A percentile compares a stretch with the other conserved stretches of the same genome.
phyloP scores from a whole-genome alignment of 257 asterid genomes.

The Dorcoceras hygrometricum region DNA sequence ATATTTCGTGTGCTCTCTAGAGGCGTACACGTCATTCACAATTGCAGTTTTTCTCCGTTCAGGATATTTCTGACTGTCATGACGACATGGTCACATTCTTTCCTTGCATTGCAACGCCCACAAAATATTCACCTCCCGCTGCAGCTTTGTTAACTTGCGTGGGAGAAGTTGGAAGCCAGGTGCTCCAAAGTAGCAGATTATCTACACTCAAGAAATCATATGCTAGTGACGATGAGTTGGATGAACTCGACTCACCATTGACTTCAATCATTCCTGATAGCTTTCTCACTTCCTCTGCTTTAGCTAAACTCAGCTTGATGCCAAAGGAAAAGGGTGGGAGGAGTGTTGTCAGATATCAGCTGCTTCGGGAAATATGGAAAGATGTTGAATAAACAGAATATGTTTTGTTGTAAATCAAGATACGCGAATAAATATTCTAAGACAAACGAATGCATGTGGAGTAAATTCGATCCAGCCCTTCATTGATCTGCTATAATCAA shows the following conservation, averaged over 20 bases:
- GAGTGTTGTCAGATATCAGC: constrained; percentile 57
- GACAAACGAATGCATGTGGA: neutral
- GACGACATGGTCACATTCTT: constrained; percentile 36
- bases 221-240: constrained; percentile 81
- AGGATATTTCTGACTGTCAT: constrained; percentile 44
- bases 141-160: constrained; percentile 52
- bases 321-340: constrained; percentile 55
- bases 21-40: constrained; percentile 1
- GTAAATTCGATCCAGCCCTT: neutral
- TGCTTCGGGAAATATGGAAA: constrained; percentile 68
- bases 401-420: neutral
- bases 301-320: constrained; percentile 43
- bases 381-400: constrained; percentile 24
- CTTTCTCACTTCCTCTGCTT: constrained; percentile 41
- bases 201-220: constrained; percentile 55
- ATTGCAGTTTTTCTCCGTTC: constrained; percentile 16
- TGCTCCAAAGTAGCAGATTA: constrained; percentile 43
- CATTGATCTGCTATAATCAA: constrained; percentile 4
- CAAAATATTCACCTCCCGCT: constrained; percentile 63
- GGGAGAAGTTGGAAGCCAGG: constrained; percentile 58
- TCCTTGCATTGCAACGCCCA: constrained; percentile 52
- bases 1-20: neutral
- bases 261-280: constrained; percentile 58
- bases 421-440: neutral
- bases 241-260: constrained; percentile 71